Evolutionary conservation across 345 rosid genomes (phyloP).

Genomic region (Lepidium didymum): DNA sequence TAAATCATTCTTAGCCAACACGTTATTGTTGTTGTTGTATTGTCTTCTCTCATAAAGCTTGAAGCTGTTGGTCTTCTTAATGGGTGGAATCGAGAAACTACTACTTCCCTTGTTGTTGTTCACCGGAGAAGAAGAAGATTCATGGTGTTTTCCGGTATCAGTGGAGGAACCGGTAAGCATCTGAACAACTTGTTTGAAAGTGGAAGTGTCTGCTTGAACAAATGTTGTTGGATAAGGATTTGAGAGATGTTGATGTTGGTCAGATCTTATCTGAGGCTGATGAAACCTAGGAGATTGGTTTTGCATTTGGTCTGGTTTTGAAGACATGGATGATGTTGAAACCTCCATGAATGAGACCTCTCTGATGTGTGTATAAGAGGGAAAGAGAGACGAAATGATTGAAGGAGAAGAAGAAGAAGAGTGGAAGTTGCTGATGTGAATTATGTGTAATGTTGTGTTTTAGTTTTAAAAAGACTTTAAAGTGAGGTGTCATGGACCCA

Average conservation of each 20-base stretch:
- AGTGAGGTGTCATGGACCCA: slow-evolving; percentile 35
- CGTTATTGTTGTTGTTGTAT: slow-evolving; percentile 34
- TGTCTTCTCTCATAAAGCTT: slow-evolving; percentile 92
- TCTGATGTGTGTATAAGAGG: slow-evolving; percentile 7
- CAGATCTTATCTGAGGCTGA: slow-evolving; percentile 34
- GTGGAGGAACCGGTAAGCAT: slow-evolving; percentile 72
- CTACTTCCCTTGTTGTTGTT: slow-evolving; percentile 15
- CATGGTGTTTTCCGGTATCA: slow-evolving; percentile 59
- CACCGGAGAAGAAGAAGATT: slow-evolving; percentile 26
- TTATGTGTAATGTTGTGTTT: slow-evolving; percentile 26
- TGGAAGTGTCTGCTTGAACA: slow-evolving; percentile 79
- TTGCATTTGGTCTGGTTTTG: slow-evolving; percentile 37
- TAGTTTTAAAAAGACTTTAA: slow-evolving; percentile 29
- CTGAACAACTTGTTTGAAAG: slow-evolving; percentile 87
- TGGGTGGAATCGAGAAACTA: slow-evolving; percentile 55
- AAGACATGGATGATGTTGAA: slow-evolving; percentile 32
- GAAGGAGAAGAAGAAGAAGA: slow-evolving; percentile 22
- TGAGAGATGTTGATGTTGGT: slow-evolving; percentile 45
- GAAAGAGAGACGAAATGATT: slow-evolving; percentile 13
- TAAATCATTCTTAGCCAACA: slow-evolving; percentile 58
- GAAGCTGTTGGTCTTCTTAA: slow-evolving; percentile 48
- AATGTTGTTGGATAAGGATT: slow-evolving; percentile 94
- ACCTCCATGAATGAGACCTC: slow-evolving; percentile 42
- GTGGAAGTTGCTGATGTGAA: slow-evolving; percentile 32
- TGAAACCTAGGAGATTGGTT: slow-evolving; percentile 41